Percentiles rank a stretch among this genome's conserved stretches.
phyloP scores from a whole-genome alignment of 106 monocot genomes.

The Dioscorea zingiberensis region DNA sequence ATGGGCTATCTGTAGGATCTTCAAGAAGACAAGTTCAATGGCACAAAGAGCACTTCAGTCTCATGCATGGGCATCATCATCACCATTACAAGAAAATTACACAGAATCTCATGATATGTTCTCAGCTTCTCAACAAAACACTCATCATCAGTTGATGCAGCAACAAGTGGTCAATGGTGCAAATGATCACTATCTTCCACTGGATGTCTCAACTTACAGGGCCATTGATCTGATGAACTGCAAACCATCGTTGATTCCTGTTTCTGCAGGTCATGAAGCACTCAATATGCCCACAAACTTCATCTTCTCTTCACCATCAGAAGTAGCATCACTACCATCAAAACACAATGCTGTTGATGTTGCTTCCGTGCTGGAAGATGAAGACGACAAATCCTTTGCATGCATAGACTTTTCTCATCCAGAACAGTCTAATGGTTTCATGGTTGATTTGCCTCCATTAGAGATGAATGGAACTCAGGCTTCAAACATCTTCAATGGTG shows the following conservation, averaged over 20 bases:
- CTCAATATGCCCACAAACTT: slow-evolving; percentile 22
- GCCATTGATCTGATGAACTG: slow-evolving; percentile 11
- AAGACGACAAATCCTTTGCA: slow-evolving; percentile 13
- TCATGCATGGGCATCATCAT: slow-evolving; percentile 52
- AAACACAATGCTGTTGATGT: slow-evolving; percentile 13
- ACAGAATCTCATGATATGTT: slow-evolving; percentile 18
- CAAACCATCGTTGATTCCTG: slow-evolving; percentile 10
- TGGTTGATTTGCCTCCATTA: slow-evolving; percentile 23
- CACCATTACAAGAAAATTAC: slow-evolving; percentile 29
- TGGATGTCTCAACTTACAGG: slow-evolving; percentile 14
- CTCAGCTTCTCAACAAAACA: slow-evolving; percentile 19
- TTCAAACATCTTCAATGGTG: background rate
- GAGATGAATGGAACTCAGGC: slow-evolving; percentile 24
- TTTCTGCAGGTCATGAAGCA: slow-evolving; percentile 1
- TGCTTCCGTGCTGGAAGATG: slow-evolving; percentile 28
- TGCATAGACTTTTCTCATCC: slow-evolving; percentile 37
- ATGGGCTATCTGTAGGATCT: slow-evolving; percentile 97
- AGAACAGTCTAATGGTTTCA: slow-evolving; percentile 26
- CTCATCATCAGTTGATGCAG: no score
- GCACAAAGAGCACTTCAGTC: slow-evolving; percentile 79
- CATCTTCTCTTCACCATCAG: slow-evolving; percentile 25
- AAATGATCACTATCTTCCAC: background rate
- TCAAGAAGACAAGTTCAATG: slow-evolving; percentile 83
- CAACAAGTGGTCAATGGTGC: no score
- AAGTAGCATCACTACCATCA: no score